Evolutionary conservation across 805 yeast species (phyloP).

Genomic region (Metahyphopichia silvanorum): DNA sequence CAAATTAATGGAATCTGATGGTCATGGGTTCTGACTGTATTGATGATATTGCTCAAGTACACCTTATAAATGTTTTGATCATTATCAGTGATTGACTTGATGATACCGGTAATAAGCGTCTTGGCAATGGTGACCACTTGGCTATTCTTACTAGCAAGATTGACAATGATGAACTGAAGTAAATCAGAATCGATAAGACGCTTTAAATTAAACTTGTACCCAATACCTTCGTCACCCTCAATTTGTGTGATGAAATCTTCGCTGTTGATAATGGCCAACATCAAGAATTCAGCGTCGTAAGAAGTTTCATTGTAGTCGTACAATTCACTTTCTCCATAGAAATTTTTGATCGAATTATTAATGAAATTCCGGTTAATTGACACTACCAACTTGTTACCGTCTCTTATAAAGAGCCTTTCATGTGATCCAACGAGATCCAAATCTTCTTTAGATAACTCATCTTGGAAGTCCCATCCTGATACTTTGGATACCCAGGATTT

Average conservation of each 20-base stretch:
- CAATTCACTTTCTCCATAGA: constrained; percentile 7
- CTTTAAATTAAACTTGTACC: constrained; percentile 46
- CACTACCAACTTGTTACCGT: constrained; percentile 45
- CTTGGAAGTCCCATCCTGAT: constrained; percentile 61
- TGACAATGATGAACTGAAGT: constrained; percentile 47
- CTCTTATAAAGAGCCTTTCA: constrained; percentile 44
- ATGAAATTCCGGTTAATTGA: constrained; percentile 50
- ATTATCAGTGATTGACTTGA: constrained; percentile 36
- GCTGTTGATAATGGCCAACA: constrained; percentile 59
- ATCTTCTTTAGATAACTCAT: constrained; percentile 39
- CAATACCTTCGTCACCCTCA: constrained; percentile 19
- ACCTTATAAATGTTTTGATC: constrained; percentile 56
- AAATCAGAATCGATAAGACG: constrained; percentile 55
- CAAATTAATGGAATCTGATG: constrained; percentile 46
- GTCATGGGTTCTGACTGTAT: constrained; percentile 20
- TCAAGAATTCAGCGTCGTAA: constrained; percentile 72
- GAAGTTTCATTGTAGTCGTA: constrained; percentile 23
- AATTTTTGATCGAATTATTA: constrained; percentile 39
- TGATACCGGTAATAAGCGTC: constrained; percentile 42
- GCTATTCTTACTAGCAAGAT: constrained; percentile 35
- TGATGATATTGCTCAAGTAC: constrained; percentile 46
- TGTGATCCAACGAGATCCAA: constrained; percentile 41
- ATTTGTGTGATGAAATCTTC: constrained; percentile 48
- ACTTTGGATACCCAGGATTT: constrained; percentile 66
- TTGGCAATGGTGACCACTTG: constrained; percentile 33